Conservation (phyloP, 1,284 basidiomycete species). For the Boletus sp. region DNA sequence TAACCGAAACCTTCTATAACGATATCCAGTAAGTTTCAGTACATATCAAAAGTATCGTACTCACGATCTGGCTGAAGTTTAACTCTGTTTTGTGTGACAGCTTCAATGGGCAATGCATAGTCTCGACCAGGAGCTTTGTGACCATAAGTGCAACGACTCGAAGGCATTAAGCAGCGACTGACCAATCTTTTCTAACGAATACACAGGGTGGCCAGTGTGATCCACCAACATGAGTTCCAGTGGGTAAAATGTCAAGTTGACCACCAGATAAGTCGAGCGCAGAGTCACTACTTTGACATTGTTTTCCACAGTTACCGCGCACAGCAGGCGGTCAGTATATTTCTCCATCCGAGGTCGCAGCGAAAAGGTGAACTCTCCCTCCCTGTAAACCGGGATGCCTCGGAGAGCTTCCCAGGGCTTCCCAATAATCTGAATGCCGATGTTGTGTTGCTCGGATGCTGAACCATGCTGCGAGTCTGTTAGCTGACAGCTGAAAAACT, state of each 20-base stretch:
- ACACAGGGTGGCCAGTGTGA: conserved; percentile 76
- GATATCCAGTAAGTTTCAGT: conserved; percentile 8
- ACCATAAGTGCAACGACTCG: conserved; percentile 3
- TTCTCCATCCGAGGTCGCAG: conserved; percentile 78
- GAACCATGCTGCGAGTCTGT: conserved; percentile 64
- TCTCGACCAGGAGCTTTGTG: conserved; percentile 75
- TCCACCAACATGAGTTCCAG: conserved; percentile 92
- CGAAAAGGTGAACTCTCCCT: conserved; percentile 89
- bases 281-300: conserved; percentile 96
- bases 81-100: conserved; percentile 81
- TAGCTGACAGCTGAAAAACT: conserved; percentile 3
- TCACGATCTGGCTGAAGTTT: conserved; percentile 90
- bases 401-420: conserved; percentile 90
- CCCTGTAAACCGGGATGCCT: conserved; percentile 88
- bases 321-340: conserved; percentile 80
- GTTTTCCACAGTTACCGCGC: conserved; percentile 87
- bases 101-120: conserved; percentile 89
- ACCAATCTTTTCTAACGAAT: conserved; percentile 84
- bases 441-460: conserved; percentile 74
- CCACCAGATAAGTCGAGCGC: conserved; percentile 89
- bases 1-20: conserved; percentile 87
- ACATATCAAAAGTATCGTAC: conserved; percentile 29
- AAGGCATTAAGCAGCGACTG: conserved; percentile 27
- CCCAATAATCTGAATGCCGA: conserved; percentile 81
- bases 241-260: conserved; percentile 91